Evolutionary conservation across 495 filamentous ascomycete genomes (phyloP), one percentile per base, ranked within the genome.

Genomic region (Paragyromitra xinjiangensis): DNA sequence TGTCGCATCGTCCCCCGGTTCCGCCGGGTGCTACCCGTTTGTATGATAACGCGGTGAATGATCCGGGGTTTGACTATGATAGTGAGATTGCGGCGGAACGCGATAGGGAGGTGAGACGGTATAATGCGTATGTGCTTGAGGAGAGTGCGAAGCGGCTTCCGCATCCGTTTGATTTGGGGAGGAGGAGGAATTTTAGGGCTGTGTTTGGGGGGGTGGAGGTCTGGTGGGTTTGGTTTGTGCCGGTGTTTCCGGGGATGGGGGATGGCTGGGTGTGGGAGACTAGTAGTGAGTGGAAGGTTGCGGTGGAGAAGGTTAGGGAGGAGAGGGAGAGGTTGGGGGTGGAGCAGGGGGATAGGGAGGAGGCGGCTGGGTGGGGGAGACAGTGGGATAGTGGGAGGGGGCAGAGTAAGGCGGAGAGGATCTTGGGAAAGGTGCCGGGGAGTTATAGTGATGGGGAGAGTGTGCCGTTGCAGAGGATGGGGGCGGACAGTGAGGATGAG

Each of bases 211-310:
- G 84, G 6, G 3, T 55, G 0, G 84, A 88, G 1, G 87, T 84
- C 0, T 89, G 90, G 11, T 83, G 88, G 40, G 85, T 93, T 5
- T 97, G 95, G 94, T 80, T 84, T 2, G 77, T 97, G n/a, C 96
- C 95, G 0, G 83, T 97, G 16, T 90, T 90, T 83, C 97, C 90
- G 68, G 95, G 93, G 0, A 91, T 88, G 0, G 94, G 94, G 9
- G 93, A 99, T 82, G 95, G 95, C n/a, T 98, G 94, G 94, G 88
- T 84, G 78, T 99, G 95, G 95, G 94, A 97, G 81, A 88, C 94
- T 0, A 97, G 89, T 71, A 84, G 85, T 1, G 88, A 87, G 72
- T 95, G 93, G 88, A 74, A 92, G 16, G 90, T 89, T 29, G 91
- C 90, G 3, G 86, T 89, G 51, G 90, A 93, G 24, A 83, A 84